Conservation (phyloP, 2,329 filamentous ascomycete species). For the Aspergillus sp. region DNA sequence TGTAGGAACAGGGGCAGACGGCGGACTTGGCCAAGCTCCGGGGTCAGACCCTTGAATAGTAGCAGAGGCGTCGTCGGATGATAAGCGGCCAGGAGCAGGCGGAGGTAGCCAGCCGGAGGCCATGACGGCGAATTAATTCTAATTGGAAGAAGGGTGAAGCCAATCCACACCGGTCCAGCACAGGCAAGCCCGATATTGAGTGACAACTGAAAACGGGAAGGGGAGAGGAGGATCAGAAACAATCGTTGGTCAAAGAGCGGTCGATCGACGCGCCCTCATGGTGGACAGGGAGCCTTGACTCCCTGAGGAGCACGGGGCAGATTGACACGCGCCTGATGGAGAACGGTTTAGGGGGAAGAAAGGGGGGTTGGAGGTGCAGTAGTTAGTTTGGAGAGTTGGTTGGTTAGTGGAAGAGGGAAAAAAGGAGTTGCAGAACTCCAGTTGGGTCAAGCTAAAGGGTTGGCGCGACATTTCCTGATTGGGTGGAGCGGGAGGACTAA, state of each 20-base stretch:
- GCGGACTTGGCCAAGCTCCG: constrained; percentile 15
- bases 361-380: not conserved
- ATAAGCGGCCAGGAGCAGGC: constrained; percentile 18
- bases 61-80: constrained; percentile 5
- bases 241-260: constrained; percentile 17
- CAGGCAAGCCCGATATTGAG: constrained; percentile 1
- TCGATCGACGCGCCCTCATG: constrained; percentile 22
- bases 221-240: constrained; percentile 17
- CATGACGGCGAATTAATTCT: constrained; percentile 14
- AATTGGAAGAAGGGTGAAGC: constrained; percentile 7
- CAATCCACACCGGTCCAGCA: not conserved
- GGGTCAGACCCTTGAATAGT: constrained; percentile 16
- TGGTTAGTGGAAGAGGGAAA: not conserved
- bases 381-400: not conserved
- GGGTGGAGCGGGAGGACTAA: not conserved
- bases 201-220: constrained; percentile 9
- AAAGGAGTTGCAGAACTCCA: constrained; percentile 3
- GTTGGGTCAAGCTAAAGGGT: not conserved
- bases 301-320: constrained; percentile 10
- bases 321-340: constrained; percentile 8
- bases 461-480: constrained; percentile 2
- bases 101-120: constrained; percentile 20
- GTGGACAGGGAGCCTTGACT: constrained; percentile 12
- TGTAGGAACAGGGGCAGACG: constrained; percentile 11
- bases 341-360: constrained; percentile 3